phyloP scores from a whole-genome alignment of 1,284 basidiomycete genomes.

The Pseudozyma sp. region DNA sequence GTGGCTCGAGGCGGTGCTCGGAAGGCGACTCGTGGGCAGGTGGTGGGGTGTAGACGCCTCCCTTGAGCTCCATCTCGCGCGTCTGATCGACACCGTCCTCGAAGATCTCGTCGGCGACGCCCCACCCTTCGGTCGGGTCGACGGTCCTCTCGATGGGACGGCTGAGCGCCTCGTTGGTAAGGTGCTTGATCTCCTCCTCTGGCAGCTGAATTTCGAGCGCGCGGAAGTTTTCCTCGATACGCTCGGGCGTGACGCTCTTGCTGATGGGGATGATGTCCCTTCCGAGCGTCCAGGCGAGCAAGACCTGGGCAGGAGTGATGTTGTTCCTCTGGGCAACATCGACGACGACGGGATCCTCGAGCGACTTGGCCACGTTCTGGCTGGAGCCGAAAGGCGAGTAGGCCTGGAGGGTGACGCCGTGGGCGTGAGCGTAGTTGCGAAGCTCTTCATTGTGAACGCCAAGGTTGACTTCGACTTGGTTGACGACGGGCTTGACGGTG shows the following conservation, averaged over 20 bases:
- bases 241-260: conserved; percentile 48
- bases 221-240: conserved; percentile 60
- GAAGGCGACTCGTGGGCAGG: conserved; percentile 51
- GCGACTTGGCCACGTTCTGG: conserved; percentile 53
- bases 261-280: conserved; percentile 59
- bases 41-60: conserved; percentile 44
- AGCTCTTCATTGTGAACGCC: conserved; percentile 79
- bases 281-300: conserved; percentile 56
- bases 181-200: conserved; percentile 57
- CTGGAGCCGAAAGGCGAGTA: conserved; percentile 61
- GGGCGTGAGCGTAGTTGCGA: conserved; percentile 75
- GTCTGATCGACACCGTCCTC: conserved; percentile 62
- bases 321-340: conserved; percentile 60
- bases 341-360: conserved; percentile 50
- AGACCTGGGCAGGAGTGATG: conserved; percentile 60
- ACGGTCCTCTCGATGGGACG: conserved; percentile 58
- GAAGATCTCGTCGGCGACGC: conserved; percentile 60
- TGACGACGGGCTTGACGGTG: conserved; percentile 58
- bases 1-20: conserved; percentile 59
- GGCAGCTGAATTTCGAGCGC: conserved; percentile 43
- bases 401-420: conserved; percentile 55
- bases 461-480: conserved; percentile 65
- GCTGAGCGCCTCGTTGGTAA: conserved; percentile 55
- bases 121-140: conserved; percentile 59
- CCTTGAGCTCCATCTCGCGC: conserved; percentile 54